Conservation (phyloP, 495 filamentous ascomycete species). For the Cryomyces minteri region DNA sequence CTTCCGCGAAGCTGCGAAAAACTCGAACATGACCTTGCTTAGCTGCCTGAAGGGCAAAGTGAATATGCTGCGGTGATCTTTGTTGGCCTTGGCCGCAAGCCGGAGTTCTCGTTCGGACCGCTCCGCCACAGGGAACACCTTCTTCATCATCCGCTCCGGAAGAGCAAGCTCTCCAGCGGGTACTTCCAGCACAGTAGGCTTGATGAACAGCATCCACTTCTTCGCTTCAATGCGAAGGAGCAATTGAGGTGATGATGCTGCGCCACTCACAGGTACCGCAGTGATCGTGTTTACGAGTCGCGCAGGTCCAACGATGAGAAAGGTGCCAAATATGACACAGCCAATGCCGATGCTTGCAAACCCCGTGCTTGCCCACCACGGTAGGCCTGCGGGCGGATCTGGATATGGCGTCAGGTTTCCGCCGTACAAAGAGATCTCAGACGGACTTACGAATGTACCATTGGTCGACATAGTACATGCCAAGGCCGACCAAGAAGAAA, state of each 20-base stretch:
- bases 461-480: neutral
- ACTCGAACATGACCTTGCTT: neutral
- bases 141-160: neutral
- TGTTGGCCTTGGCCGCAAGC: neutral
- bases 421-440: neutral
- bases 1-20: neutral
- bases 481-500: constrained; percentile 1
- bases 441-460: neutral
- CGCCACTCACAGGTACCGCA: neutral
- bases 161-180: neutral
- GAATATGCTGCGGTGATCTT: neutral
- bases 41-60: neutral
- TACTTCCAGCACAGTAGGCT: neutral
- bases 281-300: constrained; percentile 1
- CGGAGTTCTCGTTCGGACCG: no score
- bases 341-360: neutral
- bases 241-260: neutral
- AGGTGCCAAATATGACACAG: neutral
- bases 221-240: neutral
- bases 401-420: no score
- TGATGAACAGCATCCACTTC: neutral
- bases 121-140: neutral
- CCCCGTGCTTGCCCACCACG: neutral
- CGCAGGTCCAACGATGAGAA: neutral
- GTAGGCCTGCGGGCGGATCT: neutral